Conservation (phyloP, 2,329 filamentous ascomycete species). For the Thyridium curvatum region DNA sequence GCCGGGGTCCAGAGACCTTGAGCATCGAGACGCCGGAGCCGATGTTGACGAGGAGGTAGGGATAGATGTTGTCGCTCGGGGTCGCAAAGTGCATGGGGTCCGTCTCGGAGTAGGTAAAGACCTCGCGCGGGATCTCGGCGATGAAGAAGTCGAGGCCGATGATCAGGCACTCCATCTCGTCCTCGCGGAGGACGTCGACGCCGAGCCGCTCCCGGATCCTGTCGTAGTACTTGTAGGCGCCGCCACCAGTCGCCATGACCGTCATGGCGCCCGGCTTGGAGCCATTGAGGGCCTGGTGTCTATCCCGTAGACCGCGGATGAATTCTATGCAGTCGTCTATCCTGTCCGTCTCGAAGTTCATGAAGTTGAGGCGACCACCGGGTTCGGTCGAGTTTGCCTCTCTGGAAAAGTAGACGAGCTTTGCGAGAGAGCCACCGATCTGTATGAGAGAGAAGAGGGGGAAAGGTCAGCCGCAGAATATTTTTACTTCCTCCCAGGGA, state of each 20-base stretch:
- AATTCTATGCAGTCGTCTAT: conserved; percentile 94
- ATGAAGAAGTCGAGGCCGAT: conserved; percentile 98
- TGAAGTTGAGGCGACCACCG: conserved; percentile 87
- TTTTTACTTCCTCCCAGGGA: too few relatives aligned
- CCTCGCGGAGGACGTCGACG: conserved; percentile 84
- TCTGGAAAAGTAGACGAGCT: conserved; percentile 94
- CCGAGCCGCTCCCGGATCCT: conserved; percentile 76
- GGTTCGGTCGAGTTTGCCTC: conserved; percentile 73
- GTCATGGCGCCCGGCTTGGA: conserved; percentile 66
- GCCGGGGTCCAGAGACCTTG: conserved; percentile 84
- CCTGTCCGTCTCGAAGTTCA: conserved; percentile 91
- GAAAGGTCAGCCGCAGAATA: conserved; percentile 7
- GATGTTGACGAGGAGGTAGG: conserved; percentile 96
- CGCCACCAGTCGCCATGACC: conserved; percentile 93
- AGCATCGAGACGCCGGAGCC: conserved; percentile 96
- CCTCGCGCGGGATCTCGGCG: conserved; percentile 91
- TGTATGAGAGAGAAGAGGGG: conserved; percentile 27
- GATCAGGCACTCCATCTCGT: conserved; percentile 98
- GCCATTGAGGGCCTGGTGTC: conserved; percentile 72
- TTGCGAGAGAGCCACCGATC: conserved; percentile 94
- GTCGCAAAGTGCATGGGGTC: conserved; percentile 86
- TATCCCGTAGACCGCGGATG: conserved; percentile 77
- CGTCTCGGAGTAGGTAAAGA: conserved; percentile 91
- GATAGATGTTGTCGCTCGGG: conserved; percentile 77
- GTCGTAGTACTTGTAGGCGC: conserved; percentile 96